Evolutionary conservation across 2,329 filamentous ascomycete genomes (phyloP).

Genomic region (Aspergillaceae sp.): DNA sequence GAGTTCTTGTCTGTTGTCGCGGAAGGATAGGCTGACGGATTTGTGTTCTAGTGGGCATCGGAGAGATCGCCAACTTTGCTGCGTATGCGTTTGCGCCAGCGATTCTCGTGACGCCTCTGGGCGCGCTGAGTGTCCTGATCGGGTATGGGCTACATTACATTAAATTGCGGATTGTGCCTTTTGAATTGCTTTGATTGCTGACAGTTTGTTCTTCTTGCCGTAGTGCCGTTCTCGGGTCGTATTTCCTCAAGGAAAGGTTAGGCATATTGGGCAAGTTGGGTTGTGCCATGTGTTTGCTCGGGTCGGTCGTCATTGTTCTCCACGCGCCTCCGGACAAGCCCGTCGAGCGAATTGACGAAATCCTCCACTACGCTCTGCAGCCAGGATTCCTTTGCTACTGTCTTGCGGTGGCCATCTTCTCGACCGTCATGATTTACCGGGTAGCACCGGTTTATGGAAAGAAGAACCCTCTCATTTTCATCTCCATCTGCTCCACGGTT

Average conservation of each 20-base stretch:
- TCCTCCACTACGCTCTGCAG: slow-evolving; percentile 80
- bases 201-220: slow-evolving; percentile 12
- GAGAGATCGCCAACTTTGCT: slow-evolving; percentile 94
- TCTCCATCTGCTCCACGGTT: slow-evolving; percentile 95
- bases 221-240: slow-evolving; percentile 82
- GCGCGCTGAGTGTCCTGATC: slow-evolving; percentile 88
- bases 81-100: slow-evolving; percentile 97
- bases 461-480: slow-evolving; percentile 90
- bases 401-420: slow-evolving; percentile 68
- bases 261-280: slow-evolving; percentile 89
- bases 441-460: slow-evolving; percentile 83
- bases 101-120: slow-evolving; percentile 93
- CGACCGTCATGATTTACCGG: slow-evolving; percentile 91
- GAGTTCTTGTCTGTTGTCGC: slow-evolving; percentile 6
- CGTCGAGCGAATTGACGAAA: slow-evolving; percentile 83
- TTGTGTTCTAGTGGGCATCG: slow-evolving; percentile 62
- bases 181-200: neutral
- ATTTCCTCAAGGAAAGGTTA: slow-evolving; percentile 83
- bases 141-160: slow-evolving; percentile 41
- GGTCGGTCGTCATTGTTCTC: slow-evolving; percentile 92
- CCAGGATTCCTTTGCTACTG: slow-evolving; percentile 90
- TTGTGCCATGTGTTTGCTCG: slow-evolving; percentile 91
- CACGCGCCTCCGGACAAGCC: slow-evolving; percentile 93
- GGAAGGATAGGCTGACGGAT: slow-evolving; percentile 14
- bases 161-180: neutral